Evolutionary conservation across 169 alveolate genomes (phyloP).

Genomic region (Eimeria sp.): DNA sequence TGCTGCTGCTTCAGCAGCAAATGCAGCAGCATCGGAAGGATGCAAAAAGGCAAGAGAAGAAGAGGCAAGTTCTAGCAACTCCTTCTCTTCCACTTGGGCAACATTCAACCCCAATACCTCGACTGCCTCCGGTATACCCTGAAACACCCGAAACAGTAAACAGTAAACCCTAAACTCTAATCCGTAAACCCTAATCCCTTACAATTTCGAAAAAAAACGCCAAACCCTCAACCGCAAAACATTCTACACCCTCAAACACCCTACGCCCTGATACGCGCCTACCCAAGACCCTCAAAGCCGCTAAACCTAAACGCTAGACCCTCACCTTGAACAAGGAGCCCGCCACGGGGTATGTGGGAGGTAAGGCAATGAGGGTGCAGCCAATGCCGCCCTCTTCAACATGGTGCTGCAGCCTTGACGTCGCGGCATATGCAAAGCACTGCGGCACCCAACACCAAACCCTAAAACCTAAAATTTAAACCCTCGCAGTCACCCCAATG

Average conservation of each 20-base stretch:
- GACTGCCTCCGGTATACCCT: constrained; percentile 64
- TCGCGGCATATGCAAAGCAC: constrained; percentile 59
- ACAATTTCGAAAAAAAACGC: neutral
- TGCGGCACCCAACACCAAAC: constrained; percentile 20
- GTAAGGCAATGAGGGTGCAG: constrained; percentile 57
- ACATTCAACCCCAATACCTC: constrained; percentile 51
- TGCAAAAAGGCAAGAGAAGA: constrained; percentile 76
- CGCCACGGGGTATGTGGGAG: constrained; percentile 40
- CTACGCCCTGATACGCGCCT: neutral
- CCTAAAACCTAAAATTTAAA: constrained; percentile 35
- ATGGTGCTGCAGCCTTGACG: constrained; percentile 25
- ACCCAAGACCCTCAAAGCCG: neutral
- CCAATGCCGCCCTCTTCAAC: constrained; percentile 69
- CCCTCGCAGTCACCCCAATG: neutral
- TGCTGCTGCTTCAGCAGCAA: neutral
- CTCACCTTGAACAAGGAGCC: constrained; percentile 29
- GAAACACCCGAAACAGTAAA: constrained; percentile 18
- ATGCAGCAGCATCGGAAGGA: constrained; percentile 18
- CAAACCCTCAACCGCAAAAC: constrained; percentile 11
- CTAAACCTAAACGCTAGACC: constrained; percentile 14
- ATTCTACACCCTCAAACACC: neutral
- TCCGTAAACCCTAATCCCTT: constrained; percentile 19
- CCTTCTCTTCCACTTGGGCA: constrained; percentile 79
- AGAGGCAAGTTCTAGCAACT: constrained; percentile 58
- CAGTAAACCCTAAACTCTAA: constrained; percentile 49